Conservation (phyloP, 331 rosid species). For the Quercus lobata region DNA sequence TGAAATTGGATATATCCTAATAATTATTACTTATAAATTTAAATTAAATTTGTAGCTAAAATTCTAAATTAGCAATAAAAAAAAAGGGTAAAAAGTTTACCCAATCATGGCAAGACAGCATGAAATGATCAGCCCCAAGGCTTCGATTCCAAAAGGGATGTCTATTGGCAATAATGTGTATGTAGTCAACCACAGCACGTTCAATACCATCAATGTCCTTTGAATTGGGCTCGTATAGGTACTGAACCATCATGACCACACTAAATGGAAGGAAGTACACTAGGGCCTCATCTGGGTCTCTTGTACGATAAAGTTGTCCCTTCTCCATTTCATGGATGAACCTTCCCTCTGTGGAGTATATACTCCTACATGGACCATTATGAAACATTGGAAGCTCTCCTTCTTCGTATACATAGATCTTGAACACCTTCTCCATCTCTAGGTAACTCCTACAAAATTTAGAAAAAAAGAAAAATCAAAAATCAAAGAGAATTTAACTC, state of each 20-base stretch:
- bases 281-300: conserved; percentile 12
- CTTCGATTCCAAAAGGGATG: conserved; percentile 55
- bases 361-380: conserved; percentile 33
- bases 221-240: conserved; percentile 17
- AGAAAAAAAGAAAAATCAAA: background rate
- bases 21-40: too few species aligned
- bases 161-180: conserved; percentile 26
- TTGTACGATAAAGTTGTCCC: conserved; percentile 7
- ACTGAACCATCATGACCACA: conserved; percentile 43
- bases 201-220: conserved; percentile 3
- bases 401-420: conserved; percentile 56
- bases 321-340: conserved; percentile 29
- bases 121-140: conserved; percentile 51
- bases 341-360: conserved; percentile 35
- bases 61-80: too few species aligned
- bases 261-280: conserved; percentile 32
- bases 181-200: conserved; percentile 31
- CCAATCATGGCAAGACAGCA: conserved; percentile 70
- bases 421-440: conserved; percentile 59
- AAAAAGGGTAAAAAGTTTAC: conserved; percentile 5
- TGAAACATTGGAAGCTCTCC: conserved; percentile 54
- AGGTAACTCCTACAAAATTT: conserved; percentile 41
- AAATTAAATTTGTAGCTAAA: too few species aligned
- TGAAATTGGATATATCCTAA: too few species aligned
- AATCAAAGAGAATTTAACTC: background rate